A percentile compares a stretch with the other conserved stretches of the same genome.
Evolutionary conservation across 176 grass and related monocot species (phyloP).

Genomic region (Canna indica): DNA sequence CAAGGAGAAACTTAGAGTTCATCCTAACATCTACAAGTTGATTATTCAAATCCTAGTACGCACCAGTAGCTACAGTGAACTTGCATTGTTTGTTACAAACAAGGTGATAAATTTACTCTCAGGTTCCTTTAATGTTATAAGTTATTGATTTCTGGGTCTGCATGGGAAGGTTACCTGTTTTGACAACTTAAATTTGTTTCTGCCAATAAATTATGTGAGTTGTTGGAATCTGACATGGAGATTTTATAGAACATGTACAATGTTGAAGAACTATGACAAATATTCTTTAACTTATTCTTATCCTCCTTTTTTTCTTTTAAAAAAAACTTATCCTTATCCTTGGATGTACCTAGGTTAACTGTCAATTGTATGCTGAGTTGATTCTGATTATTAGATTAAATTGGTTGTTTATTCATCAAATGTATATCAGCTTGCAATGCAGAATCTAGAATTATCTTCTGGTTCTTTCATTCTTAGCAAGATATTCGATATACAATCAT

Average conservation of each 20-base stretch:
- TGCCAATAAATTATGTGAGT: background rate
- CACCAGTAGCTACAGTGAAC: conserved; percentile 51
- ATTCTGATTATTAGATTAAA: background rate
- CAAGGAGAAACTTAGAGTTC: conserved; percentile 58
- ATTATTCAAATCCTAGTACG: conserved; percentile 45
- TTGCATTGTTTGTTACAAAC: conserved; percentile 70
- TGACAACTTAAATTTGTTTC: background rate
- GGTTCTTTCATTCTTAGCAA: background rate
- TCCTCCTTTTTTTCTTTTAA: background rate
- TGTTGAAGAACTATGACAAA: background rate
- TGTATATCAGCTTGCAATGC: background rate
- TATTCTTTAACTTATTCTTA: too few species aligned
- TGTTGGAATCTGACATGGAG: background rate
- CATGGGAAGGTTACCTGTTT: background rate
- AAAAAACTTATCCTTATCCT: too few species aligned
- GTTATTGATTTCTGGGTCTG: background rate
- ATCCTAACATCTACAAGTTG: conserved; percentile 65
- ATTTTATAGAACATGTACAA: background rate
- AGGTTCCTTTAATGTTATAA: background rate
- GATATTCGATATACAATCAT: background rate
- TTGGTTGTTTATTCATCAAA: background rate
- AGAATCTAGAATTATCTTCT: background rate
- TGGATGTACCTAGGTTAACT: too few species aligned
- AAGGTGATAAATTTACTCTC: conserved; percentile 37
- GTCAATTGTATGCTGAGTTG: background rate